These are phyloP conservation scores for Gossypium davidsonii DNA, from an alignment of 441 rosid genomes.

Conservation along the genomic window DNA sequence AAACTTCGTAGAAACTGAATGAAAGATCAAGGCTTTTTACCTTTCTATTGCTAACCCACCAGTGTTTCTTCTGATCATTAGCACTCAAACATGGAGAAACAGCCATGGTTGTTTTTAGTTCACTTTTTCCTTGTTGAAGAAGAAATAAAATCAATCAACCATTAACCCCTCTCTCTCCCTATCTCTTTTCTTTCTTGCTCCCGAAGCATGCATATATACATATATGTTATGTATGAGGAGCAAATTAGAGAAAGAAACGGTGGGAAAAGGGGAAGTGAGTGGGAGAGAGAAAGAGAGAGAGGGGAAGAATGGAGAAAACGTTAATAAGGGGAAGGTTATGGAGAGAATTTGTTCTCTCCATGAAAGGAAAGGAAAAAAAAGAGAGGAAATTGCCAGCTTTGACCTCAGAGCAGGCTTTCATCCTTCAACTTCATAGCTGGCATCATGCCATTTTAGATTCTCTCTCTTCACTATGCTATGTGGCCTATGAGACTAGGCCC, in stretches of 20 bases:
- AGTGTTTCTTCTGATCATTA: slow-evolving; percentile 55
- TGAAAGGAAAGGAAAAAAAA: background rate
- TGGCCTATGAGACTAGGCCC: slow-evolving; percentile 17
- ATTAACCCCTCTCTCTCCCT: slow-evolving; percentile 5
- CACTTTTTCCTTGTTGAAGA: slow-evolving; percentile 9
- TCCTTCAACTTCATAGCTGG: slow-evolving; percentile 81
- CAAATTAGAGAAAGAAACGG: background rate
- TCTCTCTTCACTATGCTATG: slow-evolving; percentile 21
- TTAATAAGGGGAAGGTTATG: slow-evolving; percentile 24
- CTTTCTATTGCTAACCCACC: slow-evolving; percentile 95
- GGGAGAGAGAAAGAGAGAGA: background rate
- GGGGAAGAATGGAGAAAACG: slow-evolving; percentile 22
- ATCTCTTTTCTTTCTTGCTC: background rate
- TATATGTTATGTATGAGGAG: background rate
- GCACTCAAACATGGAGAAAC: slow-evolving; percentile 34
- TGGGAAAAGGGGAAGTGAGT: background rate
- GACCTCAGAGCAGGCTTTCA: slow-evolving; percentile 61
- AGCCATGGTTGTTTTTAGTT: slow-evolving; percentile 37
- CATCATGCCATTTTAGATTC: slow-evolving; percentile 45
- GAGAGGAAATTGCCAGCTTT: slow-evolving; percentile 43
- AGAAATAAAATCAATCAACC: slow-evolving; percentile 26
- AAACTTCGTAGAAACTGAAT: background rate
- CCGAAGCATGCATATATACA: slow-evolving; percentile 19
- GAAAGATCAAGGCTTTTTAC: slow-evolving; percentile 19
- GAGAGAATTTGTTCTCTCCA: background rate